These are phyloP conservation scores for Magnaporthiopsis poae DNA, from an alignment of 2,329 filamentous ascomycete species.

Conservation along the genomic window DNA sequence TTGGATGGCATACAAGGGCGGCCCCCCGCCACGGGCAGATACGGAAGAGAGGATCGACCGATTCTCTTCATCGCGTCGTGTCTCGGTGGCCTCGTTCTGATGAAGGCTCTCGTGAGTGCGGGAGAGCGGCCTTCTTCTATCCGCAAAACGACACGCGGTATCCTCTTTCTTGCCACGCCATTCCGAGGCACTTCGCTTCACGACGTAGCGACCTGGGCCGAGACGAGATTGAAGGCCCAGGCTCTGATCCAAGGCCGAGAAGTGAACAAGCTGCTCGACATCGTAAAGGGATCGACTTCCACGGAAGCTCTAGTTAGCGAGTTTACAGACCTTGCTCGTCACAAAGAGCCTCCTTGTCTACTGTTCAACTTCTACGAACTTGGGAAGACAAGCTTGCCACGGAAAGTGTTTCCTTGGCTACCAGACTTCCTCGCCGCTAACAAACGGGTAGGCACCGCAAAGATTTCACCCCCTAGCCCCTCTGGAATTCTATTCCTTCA, in stretches of 20 bases:
- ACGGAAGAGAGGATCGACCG: constrained; percentile 11
- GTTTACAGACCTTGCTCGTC: constrained; percentile 15
- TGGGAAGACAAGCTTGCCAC: constrained; percentile 13
- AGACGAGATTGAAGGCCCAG: constrained; percentile 12
- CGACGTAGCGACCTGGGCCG: constrained; percentile 16
- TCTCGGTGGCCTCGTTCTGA: constrained; percentile 23
- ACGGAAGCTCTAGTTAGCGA: constrained; percentile 14
- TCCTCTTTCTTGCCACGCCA: constrained; percentile 22
- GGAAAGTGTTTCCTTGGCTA: constrained; percentile 14
- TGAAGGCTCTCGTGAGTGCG: constrained; percentile 19
- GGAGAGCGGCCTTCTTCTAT: constrained; percentile 10
- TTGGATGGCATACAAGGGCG: constrained; percentile 17
- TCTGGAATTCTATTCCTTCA: too few relatives aligned
- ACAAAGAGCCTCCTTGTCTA: constrained; percentile 8
- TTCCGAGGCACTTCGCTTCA: constrained; percentile 20
- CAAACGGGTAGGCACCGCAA: constrained; percentile 11
- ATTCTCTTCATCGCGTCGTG: constrained; percentile 26
- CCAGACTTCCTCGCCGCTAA: constrained; percentile 10
- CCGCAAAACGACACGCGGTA: constrained; percentile 14
- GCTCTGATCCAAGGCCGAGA: constrained; percentile 11
- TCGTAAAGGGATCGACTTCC: constrained; percentile 13
- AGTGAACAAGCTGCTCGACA: constrained; percentile 14
- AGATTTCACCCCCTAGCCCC: not conserved
- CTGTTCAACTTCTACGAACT: constrained; percentile 18
- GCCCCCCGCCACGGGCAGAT: not conserved